These are phyloP conservation scores for Acanthamoeba royreba DNA, from an alignment of 208 protist genomes.

Conservation along the genomic window DNA sequence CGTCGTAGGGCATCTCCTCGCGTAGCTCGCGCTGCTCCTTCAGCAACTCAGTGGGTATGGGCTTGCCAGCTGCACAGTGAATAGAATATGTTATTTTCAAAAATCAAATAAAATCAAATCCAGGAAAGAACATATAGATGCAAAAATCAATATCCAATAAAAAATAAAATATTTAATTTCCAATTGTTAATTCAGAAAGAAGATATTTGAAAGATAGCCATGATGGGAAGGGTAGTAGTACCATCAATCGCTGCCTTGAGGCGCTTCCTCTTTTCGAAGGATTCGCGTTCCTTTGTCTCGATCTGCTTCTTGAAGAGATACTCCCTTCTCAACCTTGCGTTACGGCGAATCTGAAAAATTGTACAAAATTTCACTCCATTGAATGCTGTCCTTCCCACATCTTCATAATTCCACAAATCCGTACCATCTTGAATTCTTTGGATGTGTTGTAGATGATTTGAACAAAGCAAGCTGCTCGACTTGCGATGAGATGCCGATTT, in stretches of 20 bases:
- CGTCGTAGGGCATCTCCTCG: constrained; percentile 69
- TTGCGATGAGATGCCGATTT: too few species aligned
- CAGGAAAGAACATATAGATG: too few species aligned
- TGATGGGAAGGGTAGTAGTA: not conserved
- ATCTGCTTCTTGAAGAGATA: constrained; percentile 85
- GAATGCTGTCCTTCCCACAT: too few species aligned
- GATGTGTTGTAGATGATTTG: too few species aligned
- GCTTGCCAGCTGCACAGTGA: constrained; percentile 60
- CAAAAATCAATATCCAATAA: too few species aligned
- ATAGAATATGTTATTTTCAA: not conserved
- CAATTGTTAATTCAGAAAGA: not conserved
- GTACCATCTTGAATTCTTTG: too few species aligned
- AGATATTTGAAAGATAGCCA: not conserved
- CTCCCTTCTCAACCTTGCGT: constrained; percentile 81
- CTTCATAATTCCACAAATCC: too few species aligned
- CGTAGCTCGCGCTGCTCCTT: constrained; percentile 68
- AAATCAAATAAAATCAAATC: not conserved
- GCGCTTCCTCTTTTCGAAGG: constrained; percentile 70
- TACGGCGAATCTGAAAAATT: constrained; percentile 73
- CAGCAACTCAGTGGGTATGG: constrained; percentile 81
- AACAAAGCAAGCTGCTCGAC: too few species aligned
- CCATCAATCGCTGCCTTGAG: constrained; percentile 64
- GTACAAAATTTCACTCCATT: too few species aligned
- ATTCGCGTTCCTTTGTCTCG: constrained; percentile 73
- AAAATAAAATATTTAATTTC: too few species aligned